Evolutionary conservation across 2,329 filamentous ascomycete species (phyloP), one percentile per base, ranked within the genome.

Genomic region (Verticillium albo-atrum): DNA sequence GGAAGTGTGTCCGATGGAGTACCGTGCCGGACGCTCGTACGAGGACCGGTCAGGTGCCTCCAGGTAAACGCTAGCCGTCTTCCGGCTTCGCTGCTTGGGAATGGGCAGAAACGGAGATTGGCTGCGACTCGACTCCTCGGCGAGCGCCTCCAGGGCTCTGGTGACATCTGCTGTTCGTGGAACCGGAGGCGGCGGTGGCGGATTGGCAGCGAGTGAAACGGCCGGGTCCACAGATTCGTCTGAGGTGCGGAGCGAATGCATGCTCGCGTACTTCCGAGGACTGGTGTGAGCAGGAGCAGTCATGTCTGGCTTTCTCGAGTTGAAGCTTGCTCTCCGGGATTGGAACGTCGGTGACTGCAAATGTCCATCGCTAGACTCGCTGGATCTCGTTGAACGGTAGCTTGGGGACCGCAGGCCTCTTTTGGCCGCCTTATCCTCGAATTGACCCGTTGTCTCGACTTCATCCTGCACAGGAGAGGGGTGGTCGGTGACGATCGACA

Each of bases 401-500:
- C n/a, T 23, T 23, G 42, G 42, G 10, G 42, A 50, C 42, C 20
- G 42, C 3, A 20, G n/a, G 58, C 57, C 5, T 69, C 64, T 25
- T 62, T 59, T 20, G 58, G 57, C n/a, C 63, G 62, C 5, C 60
- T 54, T 23, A 64, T 51, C 52, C 66, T 70, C n/a, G 68, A 64
- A 56, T 64, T 20, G n/a, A 25, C 42, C 42, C 10, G 42, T 50
- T 20, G 42, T 12, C 42, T 50, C 42, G 42, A 50, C 42, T 4
- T 50, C 42, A 5, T 50, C 42, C 42, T 50, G 64, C 50, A 65
- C 68, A 9, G 62, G 58, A 1, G 66, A 58, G 0, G 81, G 81
- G 53, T 82, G 77, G 60, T 86, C 83, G 56, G 79, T 70, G 2
- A 85, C 81, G 54, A 82, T 77, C 1, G 83, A 86, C 10, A 85